These are phyloP conservation scores for Lipomyces oligophaga DNA, from an alignment of 805 yeast genomes.

Conservation along the genomic window DNA sequence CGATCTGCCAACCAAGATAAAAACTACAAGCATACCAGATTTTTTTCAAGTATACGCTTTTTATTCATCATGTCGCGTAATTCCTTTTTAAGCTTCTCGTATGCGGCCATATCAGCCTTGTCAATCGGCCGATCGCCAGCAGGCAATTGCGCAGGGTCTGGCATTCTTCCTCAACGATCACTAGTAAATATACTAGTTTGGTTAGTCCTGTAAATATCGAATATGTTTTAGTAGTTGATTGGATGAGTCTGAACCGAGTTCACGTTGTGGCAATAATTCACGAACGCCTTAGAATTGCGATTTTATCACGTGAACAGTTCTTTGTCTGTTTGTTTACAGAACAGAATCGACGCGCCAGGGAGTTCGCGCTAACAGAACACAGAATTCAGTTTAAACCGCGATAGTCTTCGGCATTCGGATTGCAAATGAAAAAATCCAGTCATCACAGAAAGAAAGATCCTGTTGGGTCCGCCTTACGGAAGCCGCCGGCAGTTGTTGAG, in stretches of 20 bases:
- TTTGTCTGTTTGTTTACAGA: too few species aligned
- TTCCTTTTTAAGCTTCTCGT: conserved; percentile 62
- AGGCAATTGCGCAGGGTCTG: conserved; percentile 22
- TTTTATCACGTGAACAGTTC: too few species aligned
- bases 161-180: conserved; percentile 15
- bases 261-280: neutral
- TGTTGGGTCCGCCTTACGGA: conserved; percentile 16
- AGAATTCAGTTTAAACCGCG: too few species aligned
- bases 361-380: too few species aligned
- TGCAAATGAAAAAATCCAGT: too few species aligned
- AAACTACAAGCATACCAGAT: conserved; percentile 26
- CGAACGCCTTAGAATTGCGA: too few species aligned
- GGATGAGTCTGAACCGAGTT: neutral
- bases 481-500: conserved; percentile 17
- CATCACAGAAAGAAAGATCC: conserved; percentile 13
- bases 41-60: conserved; percentile 62
- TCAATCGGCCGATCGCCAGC: conserved; percentile 13
- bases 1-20: neutral
- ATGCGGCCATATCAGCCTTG: conserved; percentile 42
- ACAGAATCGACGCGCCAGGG: too few species aligned
- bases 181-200: neutral
- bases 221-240: neutral
- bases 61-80: conserved; percentile 59
- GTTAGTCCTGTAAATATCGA: neutral
- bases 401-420: too few species aligned